Evolutionary conservation across 257 asterid species (phyloP).

Genomic region (Salvia miltiorrhiza): DNA sequence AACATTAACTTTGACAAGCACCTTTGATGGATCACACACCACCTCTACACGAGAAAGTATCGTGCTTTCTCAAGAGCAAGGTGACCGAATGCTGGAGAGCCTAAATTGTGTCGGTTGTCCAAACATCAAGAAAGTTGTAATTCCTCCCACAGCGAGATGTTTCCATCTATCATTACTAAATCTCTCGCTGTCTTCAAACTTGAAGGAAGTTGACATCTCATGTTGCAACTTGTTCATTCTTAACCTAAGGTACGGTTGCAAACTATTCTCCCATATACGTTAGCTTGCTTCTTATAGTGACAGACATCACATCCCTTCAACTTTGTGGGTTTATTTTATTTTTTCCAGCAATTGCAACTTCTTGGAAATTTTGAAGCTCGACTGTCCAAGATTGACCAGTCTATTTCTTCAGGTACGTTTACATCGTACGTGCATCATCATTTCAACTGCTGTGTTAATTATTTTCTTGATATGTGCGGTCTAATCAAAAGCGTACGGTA

Average conservation of each 20-base stretch:
- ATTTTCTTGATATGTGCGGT: background rate
- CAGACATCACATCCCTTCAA: background rate
- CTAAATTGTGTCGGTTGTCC: slow-evolving; percentile 97
- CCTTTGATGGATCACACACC: too few species aligned
- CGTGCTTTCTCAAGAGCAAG: too few species aligned
- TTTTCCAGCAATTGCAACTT: slow-evolving; percentile 74
- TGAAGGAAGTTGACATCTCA: slow-evolving; percentile 87
- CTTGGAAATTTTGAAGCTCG: slow-evolving; percentile 80
- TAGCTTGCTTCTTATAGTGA: background rate
- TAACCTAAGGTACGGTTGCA: slow-evolving; percentile 67
- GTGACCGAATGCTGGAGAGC: slow-evolving; percentile 72
- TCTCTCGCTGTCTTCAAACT: slow-evolving; percentile 78
- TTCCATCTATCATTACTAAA: slow-evolving; percentile 64
- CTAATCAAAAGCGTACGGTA: too few species aligned
- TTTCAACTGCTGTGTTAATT: background rate
- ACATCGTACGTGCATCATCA: background rate
- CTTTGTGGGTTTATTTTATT: background rate
- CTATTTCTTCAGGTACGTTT: slow-evolving; percentile 91
- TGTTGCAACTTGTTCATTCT: slow-evolving; percentile 73
- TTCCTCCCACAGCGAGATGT: slow-evolving; percentile 76
- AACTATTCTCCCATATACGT: background rate
- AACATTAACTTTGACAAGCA: too few species aligned
- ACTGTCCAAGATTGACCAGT: slow-evolving; percentile 83
- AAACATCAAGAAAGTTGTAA: slow-evolving; percentile 79
- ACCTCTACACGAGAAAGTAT: too few species aligned